These are phyloP conservation scores for Sporothrix pallida DNA, from an alignment of 2,329 filamentous ascomycete species.

Conservation along the genomic window DNA sequence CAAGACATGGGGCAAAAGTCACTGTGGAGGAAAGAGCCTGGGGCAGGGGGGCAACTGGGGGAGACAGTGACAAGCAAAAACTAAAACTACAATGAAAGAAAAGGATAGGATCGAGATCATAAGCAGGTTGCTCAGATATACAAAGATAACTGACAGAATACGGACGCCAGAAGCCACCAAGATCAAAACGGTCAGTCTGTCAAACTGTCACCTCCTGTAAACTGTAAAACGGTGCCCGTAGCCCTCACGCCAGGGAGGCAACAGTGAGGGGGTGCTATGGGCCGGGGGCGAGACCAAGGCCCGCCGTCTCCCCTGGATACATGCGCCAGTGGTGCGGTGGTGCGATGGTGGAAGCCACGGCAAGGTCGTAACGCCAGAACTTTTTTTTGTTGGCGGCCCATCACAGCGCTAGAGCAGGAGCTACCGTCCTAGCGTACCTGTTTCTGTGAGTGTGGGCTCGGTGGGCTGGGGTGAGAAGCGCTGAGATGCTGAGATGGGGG, in stretches of 20 bases:
- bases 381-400: slow-evolving; percentile 15
- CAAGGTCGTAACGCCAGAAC: slow-evolving; percentile 30
- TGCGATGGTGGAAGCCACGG: slow-evolving; percentile 11
- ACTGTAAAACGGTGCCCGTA: slow-evolving; percentile 1
- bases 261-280: slow-evolving; percentile 5
- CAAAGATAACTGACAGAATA: neutral
- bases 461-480: neutral
- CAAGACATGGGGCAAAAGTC: slow-evolving; percentile 21
- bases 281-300: slow-evolving; percentile 27
- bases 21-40: neutral
- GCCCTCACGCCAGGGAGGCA: slow-evolving; percentile 3
- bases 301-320: slow-evolving; percentile 26
- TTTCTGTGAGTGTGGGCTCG: slow-evolving; percentile 22
- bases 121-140: neutral
- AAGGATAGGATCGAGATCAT: neutral
- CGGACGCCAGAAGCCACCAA: neutral
- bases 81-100: no score
- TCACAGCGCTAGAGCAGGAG: slow-evolving; percentile 21
- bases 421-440: slow-evolving; percentile 23
- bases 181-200: slow-evolving; percentile 18
- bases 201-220: neutral
- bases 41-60: neutral
- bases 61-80: neutral
- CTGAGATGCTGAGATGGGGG: neutral
- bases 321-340: slow-evolving; percentile 21